phyloP scores from a whole-genome alignment of 345 rosid genomes.

The Acer yangbiense region DNA sequence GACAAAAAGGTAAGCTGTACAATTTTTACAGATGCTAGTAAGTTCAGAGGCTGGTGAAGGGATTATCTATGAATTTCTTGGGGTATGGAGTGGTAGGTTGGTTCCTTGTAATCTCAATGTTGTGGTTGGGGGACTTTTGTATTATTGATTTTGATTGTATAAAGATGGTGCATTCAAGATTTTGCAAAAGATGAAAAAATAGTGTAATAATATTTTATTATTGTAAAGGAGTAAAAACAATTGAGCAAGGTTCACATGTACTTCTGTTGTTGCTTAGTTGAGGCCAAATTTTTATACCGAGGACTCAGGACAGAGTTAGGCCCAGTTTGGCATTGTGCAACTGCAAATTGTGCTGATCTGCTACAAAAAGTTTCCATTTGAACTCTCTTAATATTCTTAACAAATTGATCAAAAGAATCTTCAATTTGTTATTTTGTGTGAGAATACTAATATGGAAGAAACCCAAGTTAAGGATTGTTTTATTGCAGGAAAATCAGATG shows the following conservation, averaged over 20 bases:
- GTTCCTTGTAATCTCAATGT: not conserved
- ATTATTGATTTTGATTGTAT: not conserved
- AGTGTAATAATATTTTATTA: not conserved
- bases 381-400: too few relatives aligned
- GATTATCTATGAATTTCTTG: not conserved
- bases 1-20: constrained; percentile 9
- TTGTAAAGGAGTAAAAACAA: not conserved
- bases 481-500: too few relatives aligned
- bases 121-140: not conserved
- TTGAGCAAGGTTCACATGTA: not conserved
- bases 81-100: constrained; percentile 19
- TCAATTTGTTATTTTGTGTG: too few relatives aligned
- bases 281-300: not conserved
- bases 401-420: too few relatives aligned
- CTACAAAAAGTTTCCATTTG: too few relatives aligned
- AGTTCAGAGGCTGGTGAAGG: not conserved
- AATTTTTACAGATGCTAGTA: not conserved
- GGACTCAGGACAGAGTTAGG: not conserved
- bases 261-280: not conserved
- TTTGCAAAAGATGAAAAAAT: not conserved
- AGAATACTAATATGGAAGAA: too few relatives aligned
- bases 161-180: not conserved
- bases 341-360: not conserved
- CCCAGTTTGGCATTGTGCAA: not conserved
- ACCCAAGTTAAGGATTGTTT: too few relatives aligned